Evolutionary conservation across 257 asterid species (phyloP).

Genomic region (Solanum tarapatanum): DNA sequence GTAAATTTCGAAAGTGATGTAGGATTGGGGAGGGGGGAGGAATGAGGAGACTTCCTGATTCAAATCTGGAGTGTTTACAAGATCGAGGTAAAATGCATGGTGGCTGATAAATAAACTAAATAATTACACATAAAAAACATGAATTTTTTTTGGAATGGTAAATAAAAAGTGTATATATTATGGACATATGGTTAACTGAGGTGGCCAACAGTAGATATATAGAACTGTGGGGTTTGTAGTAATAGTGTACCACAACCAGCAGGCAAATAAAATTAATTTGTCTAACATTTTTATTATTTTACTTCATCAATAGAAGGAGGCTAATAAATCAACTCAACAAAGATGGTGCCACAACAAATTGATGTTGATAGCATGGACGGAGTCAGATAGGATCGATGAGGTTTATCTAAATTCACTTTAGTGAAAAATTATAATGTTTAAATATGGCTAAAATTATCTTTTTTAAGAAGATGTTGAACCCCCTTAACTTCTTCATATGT

Average conservation of each 20-base stretch:
- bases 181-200: neutral
- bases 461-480: too few species aligned
- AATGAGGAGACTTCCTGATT: conserved; percentile 9
- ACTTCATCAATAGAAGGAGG: neutral
- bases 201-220: neutral
- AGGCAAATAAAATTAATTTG: neutral
- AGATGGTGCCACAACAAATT: neutral
- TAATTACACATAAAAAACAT: neutral
- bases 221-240: neutral
- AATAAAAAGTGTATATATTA: neutral
- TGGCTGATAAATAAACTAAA: neutral
- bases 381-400: neutral
- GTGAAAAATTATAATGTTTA: too few species aligned
- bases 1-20: neutral
- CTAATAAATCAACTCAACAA: neutral
- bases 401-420: too few species aligned
- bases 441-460: too few species aligned
- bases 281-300: neutral
- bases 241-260: neutral
- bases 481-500: too few species aligned
- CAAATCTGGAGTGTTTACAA: conserved; percentile 2
- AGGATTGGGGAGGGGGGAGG: neutral
- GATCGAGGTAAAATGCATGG: conserved; percentile 2
- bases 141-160: neutral
- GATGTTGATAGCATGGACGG: too few species aligned